phyloP scores from a whole-genome alignment of 306 rosid genomes.

The Urtica urens region DNA sequence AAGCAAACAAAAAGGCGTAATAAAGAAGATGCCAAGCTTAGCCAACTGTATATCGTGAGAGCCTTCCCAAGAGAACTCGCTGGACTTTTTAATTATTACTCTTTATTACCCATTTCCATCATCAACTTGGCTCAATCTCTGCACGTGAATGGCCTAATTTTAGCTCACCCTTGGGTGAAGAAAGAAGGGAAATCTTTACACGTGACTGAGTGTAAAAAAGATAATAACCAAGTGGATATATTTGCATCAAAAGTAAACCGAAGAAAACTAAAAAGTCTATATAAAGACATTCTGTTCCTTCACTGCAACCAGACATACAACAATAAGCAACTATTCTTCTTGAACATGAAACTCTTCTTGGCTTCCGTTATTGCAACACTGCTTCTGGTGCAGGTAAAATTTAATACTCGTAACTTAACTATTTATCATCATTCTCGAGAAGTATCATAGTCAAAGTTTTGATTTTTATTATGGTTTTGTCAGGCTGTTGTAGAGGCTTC shows the following conservation, averaged over 20 bases:
- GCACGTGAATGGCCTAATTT: background rate
- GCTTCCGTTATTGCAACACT: constrained; percentile 14
- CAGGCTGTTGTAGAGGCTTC: constrained; percentile 42
- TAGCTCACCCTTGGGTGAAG: background rate
- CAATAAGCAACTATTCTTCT: background rate
- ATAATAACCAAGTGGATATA: background rate
- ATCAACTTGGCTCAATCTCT: background rate
- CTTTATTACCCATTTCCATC: background rate
- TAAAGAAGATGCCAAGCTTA: background rate
- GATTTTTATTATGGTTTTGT: background rate
- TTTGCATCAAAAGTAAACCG: too few relatives aligned
- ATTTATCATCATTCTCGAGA: too few relatives aligned
- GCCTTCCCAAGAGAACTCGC: constrained; percentile 17
- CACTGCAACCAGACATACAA: background rate
- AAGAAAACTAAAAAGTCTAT: constrained; percentile 5
- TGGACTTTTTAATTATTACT: background rate
- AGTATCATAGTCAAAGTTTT: too few relatives aligned
- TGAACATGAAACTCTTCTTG: constrained; percentile 21
- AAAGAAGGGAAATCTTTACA: background rate
- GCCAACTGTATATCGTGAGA: too few relatives aligned
- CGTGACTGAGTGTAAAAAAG: background rate
- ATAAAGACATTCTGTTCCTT: background rate
- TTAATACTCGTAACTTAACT: too few relatives aligned
- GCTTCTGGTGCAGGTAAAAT: constrained; percentile 23
- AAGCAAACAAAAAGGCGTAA: too few relatives aligned